Evolutionary conservation across 345 rosid genomes (phyloP).

Genomic region (Lepidium sativum): DNA sequence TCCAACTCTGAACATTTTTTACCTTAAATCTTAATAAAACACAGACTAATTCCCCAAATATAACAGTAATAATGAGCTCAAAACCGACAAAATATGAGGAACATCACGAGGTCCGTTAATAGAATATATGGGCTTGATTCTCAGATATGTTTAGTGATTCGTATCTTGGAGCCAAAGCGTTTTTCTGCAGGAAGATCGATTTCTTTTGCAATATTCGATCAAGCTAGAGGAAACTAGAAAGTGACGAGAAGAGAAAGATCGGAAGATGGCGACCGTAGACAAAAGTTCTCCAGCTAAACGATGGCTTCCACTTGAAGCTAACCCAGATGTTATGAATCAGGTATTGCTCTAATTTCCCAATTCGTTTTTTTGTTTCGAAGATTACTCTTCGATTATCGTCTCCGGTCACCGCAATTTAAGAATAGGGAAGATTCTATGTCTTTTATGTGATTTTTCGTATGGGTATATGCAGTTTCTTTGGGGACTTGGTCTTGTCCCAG

Average conservation of each 20-base stretch:
- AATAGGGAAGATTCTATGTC: not conserved
- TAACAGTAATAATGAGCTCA: no score
- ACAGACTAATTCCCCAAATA: no score
- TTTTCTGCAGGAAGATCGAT: not conserved
- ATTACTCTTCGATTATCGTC: not conserved
- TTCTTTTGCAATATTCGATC: not conserved
- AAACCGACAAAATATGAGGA: no score
- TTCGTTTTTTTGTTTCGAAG: not conserved
- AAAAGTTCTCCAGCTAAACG: conserved; percentile 56
- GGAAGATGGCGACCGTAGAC: conserved; percentile 46
- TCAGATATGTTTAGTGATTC: not conserved
- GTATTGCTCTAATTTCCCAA: conserved; percentile 14
- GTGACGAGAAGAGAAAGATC: conserved; percentile 3
- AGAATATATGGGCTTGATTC: not conserved
- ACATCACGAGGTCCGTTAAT: not conserved
- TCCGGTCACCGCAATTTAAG: conserved; percentile 12
- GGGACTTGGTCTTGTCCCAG: conserved; percentile 68
- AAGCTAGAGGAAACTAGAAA: not conserved
- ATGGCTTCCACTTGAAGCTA: conserved; percentile 99
- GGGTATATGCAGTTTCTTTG: conserved; percentile 56
- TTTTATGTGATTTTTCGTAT: not conserved
- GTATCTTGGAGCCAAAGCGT: not conserved
- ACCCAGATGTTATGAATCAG: conserved; percentile 97
- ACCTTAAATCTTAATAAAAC: no score
- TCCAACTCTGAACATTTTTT: no score